Evolutionary conservation across 441 rosid genomes (phyloP).

Genomic region (Erodium moschatum): DNA sequence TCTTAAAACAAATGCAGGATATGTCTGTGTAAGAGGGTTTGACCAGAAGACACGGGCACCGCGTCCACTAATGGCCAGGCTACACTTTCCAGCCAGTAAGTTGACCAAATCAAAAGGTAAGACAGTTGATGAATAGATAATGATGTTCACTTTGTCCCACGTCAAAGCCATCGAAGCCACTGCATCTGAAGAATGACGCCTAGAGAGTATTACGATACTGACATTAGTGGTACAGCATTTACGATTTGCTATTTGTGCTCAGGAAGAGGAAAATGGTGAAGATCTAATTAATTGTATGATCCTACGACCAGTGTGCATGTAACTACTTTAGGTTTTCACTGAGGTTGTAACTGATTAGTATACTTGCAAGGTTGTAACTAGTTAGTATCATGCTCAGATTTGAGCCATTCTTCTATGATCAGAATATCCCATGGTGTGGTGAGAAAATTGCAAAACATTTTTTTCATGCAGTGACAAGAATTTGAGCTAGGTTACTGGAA

Average conservation of each 20-base stretch:
- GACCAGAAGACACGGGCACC: constrained; percentile 70
- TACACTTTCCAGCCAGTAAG: constrained; percentile 71
- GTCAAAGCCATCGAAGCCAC: constrained; percentile 17
- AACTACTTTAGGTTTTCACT: constrained; percentile 12
- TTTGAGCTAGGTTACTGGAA: not conserved
- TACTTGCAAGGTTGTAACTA: constrained; percentile 23
- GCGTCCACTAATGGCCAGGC: constrained; percentile 65
- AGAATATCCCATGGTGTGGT: constrained; percentile 9
- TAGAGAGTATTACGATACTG: constrained; percentile 3
- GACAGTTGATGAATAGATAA: constrained; percentile 20
- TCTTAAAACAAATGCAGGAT: constrained; percentile 45
- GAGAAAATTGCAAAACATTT: not conserved
- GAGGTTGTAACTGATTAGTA: constrained; percentile 10
- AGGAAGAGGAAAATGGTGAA: constrained; percentile 13
- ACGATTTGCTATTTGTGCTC: constrained; percentile 19
- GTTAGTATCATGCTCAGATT: constrained; percentile 31
- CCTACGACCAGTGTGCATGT: constrained; percentile 21
- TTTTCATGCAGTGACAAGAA: constrained; percentile 8
- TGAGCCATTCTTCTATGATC: constrained; percentile 32
- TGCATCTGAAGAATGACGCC: constrained; percentile 20
- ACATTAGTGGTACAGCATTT: constrained; percentile 25
- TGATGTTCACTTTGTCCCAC: constrained; percentile 10
- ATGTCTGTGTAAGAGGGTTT: constrained; percentile 90
- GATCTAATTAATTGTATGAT: constrained; percentile 21
- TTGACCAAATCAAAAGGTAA: constrained; percentile 33